These are phyloP conservation scores for Mucor racemosus DNA, from an alignment of 371 early-diverging fungal genomes.

Conservation along the genomic window DNA sequence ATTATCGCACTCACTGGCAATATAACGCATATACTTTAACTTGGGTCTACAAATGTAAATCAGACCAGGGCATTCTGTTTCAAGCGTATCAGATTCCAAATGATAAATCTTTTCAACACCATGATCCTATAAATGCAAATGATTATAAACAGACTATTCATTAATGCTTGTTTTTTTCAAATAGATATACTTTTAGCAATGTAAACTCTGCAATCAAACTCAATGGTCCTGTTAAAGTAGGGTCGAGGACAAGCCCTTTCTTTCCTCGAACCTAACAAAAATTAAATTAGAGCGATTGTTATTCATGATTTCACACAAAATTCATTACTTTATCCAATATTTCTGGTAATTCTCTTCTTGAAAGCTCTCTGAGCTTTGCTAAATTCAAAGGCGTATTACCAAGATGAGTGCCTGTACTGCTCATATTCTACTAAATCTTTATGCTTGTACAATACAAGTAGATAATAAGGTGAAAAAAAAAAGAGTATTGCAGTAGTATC, in stretches of 20 bases:
- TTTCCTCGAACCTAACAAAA: conserved; percentile 78
- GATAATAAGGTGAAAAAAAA: neutral
- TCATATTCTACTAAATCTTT: conserved; percentile 13
- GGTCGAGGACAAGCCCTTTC: conserved; percentile 89
- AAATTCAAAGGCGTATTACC: conserved; percentile 61
- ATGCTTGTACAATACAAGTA: neutral
- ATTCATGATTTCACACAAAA: neutral
- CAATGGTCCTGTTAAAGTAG: conserved; percentile 81
- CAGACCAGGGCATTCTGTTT: conserved; percentile 72
- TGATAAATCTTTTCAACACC: conserved; percentile 93
- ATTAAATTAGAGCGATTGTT: neutral
- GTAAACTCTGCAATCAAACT: conserved; percentile 86
- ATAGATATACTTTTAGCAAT: conserved; percentile 70
- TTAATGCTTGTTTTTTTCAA: neutral
- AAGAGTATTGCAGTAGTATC: neutral
- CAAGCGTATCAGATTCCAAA: conserved; percentile 66
- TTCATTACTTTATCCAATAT: conserved; percentile 73
- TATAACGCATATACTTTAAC: conserved; percentile 75
- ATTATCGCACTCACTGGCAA: conserved; percentile 77
- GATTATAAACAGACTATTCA: too few species aligned
- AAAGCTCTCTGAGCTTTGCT: conserved; percentile 67
- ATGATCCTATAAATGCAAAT: conserved; percentile 72
- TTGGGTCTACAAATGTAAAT: conserved; percentile 87
- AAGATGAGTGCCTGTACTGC: conserved; percentile 42
- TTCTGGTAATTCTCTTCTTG: conserved; percentile 72